These are phyloP conservation scores for Bassia scoparia DNA, from an alignment of 148 eudicot genomes.

Conservation along the genomic window DNA sequence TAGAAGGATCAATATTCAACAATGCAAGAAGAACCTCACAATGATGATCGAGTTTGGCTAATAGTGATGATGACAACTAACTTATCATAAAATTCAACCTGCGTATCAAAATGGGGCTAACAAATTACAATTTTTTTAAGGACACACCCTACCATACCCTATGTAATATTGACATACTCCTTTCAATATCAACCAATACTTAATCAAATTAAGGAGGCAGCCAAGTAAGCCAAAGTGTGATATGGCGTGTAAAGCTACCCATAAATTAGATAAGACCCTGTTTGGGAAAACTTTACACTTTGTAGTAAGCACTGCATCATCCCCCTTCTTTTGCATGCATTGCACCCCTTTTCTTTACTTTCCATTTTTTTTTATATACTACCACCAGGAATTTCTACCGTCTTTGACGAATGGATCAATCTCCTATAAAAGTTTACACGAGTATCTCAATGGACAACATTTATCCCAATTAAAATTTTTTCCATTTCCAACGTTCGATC, in stretches of 20 bases:
- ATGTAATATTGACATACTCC: not conserved
- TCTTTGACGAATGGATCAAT: too few relatives aligned
- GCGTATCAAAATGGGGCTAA: constrained; percentile 10
- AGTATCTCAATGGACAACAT: too few relatives aligned
- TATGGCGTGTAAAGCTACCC: constrained; percentile 25
- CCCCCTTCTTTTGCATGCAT: not conserved
- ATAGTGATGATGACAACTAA: too few relatives aligned
- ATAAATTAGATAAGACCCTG: constrained; percentile 28
- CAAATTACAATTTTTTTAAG: not conserved
- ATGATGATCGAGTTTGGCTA: not conserved
- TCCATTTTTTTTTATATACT: not conserved
- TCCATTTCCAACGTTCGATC: too few relatives aligned
- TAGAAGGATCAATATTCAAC: too few relatives aligned
- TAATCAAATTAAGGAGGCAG: not conserved
- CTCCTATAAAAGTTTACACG: too few relatives aligned
- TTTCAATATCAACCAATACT: constrained; percentile 8
- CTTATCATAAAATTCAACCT: constrained; percentile 17
- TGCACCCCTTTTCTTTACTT: not conserved
- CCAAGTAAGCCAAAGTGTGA: not conserved
- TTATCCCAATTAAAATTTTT: too few relatives aligned
- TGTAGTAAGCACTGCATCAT: constrained; percentile 16
- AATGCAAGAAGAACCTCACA: too few relatives aligned
- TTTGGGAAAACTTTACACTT: constrained; percentile 12
- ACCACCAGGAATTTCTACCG: too few relatives aligned
- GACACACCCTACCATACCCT: not conserved